Conservation (phyloP, 23 red algal species). For the Agarophyton chilense region DNA sequence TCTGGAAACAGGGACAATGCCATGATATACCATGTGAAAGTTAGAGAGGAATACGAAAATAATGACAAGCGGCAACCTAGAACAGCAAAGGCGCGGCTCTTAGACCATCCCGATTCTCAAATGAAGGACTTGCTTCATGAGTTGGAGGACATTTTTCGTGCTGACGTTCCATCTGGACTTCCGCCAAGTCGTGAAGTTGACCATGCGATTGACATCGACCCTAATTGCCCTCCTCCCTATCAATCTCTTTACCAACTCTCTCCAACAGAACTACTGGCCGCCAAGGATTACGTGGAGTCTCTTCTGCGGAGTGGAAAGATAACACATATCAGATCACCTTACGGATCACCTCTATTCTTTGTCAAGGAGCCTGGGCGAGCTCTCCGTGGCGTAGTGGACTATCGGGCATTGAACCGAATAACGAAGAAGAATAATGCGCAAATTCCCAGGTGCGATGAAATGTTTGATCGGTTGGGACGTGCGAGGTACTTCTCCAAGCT, state of each 20-base stretch:
- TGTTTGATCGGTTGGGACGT: too few relatives aligned
- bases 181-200: neutral
- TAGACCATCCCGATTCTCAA: too few relatives aligned
- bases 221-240: neutral
- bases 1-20: too few relatives aligned
- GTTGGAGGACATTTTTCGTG: too few relatives aligned
- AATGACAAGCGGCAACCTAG: too few relatives aligned
- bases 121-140: too few relatives aligned
- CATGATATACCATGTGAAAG: too few relatives aligned
- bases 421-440: neutral
- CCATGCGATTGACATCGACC: neutral
- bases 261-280: neutral
- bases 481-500: too few relatives aligned
- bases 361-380: neutral
- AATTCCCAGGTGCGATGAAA: too few relatives aligned
- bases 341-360: slow-evolving; percentile 6
- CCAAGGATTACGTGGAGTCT: neutral
- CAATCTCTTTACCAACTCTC: neutral
- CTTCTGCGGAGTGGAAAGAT: neutral
- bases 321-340: neutral
- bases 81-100: too few relatives aligned
- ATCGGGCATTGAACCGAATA: neutral
- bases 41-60: too few relatives aligned
- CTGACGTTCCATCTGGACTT: neutral
- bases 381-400: too few relatives aligned